Evolutionary conservation across 73 alveolate genomes (phyloP).

Genomic region (Paramecium biaurelia): DNA sequence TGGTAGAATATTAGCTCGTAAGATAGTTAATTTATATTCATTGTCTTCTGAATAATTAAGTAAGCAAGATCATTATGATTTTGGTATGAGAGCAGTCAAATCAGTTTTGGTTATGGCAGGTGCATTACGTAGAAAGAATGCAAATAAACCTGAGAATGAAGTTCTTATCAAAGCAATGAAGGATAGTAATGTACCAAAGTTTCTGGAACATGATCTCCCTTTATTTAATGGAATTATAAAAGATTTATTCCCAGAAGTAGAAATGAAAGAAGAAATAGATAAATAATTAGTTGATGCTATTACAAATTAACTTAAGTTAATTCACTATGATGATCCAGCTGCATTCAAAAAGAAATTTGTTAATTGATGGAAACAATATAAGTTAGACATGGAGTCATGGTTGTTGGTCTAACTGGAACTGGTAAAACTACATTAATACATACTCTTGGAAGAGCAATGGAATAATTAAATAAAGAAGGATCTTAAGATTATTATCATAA

Average conservation of each 20-base stretch:
- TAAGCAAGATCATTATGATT: slow-evolving; percentile 97
- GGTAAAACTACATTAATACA: slow-evolving; percentile 97
- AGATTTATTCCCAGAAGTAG: slow-evolving; percentile 93
- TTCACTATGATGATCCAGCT: slow-evolving; percentile 68
- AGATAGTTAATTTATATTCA: slow-evolving; percentile 97
- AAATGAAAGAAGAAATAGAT: slow-evolving; percentile 80
- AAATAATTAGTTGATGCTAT: slow-evolving; percentile 67
- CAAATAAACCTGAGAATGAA: slow-evolving; percentile 94
- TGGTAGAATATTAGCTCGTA: slow-evolving; percentile 91
- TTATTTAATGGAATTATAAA: slow-evolving; percentile 97
- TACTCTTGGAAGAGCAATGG: slow-evolving; percentile 94
- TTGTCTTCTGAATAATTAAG: slow-evolving; percentile 97
- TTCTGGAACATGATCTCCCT: slow-evolving; percentile 98
- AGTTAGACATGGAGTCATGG: slow-evolving; percentile 99
- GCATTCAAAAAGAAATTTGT: slow-evolving; percentile 83
- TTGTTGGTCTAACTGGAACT: slow-evolving; percentile 98
- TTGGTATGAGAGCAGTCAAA: slow-evolving; percentile 99
- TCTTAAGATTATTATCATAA: slow-evolving; percentile 79
- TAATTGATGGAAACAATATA: slow-evolving; percentile 95
- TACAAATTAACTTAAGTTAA: slow-evolving; percentile 67
- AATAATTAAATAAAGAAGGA: slow-evolving; percentile 91
- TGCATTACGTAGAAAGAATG: slow-evolving; percentile 89
- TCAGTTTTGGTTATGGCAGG: slow-evolving; percentile 98
- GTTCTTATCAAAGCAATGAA: slow-evolving; percentile 99
- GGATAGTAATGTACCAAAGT: slow-evolving; percentile 99